Percentiles rank a stretch among this genome's conserved stretches.
Evolutionary conservation across 2,329 filamentous ascomycete species (phyloP).

Genomic region (Penicillium sp.): DNA sequence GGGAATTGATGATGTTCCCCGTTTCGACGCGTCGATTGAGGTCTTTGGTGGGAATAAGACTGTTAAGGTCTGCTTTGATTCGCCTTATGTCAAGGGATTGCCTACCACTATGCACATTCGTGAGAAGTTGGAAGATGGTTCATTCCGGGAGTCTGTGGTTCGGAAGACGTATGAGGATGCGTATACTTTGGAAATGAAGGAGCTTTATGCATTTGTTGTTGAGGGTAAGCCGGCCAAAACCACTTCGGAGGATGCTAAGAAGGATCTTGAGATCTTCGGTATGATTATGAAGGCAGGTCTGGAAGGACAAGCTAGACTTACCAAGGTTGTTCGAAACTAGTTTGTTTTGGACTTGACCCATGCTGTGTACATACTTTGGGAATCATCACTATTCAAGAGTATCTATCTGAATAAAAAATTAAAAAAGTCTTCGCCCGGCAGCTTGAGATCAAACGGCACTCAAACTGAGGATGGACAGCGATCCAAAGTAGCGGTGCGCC

Average conservation of each 20-base stretch:
- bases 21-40: conserved; percentile 33
- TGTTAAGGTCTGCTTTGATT: conserved; percentile 56
- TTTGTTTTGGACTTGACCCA: background rate
- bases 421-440: background rate
- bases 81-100: conserved; percentile 60
- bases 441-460: background rate
- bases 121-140: conserved; percentile 42
- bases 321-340: background rate
- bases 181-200: conserved; percentile 46
- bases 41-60: conserved; percentile 55
- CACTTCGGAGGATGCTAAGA: conserved; percentile 41
- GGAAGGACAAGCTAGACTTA: conserved; percentile 21
- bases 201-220: conserved; percentile 41
- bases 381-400: background rate
- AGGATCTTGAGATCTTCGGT: conserved; percentile 43
- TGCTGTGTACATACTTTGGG: background rate
- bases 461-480: background rate
- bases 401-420: background rate
- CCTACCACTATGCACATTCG: conserved; percentile 52
- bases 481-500: background rate
- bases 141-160: conserved; percentile 42
- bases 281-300: conserved; percentile 43
- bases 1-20: conserved; percentile 53
- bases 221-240: conserved; percentile 45
- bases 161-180: conserved; percentile 51